Percentiles rank a stretch among this genome's conserved stretches.
Conservation (phyloP, 1,139 yeast genomes). For the Kodamaea ohmeri region DNA sequence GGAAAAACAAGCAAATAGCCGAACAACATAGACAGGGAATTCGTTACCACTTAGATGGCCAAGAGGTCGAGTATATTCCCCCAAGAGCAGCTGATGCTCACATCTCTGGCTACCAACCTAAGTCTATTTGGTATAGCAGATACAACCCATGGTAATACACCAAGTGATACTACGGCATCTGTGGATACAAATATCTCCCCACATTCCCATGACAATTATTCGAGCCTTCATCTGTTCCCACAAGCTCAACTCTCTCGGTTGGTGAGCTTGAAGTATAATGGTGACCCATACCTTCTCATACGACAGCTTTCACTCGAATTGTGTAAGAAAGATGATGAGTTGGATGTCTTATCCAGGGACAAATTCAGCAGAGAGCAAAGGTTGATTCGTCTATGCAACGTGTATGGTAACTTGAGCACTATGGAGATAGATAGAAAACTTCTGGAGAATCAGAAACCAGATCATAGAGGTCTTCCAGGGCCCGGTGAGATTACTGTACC, state of each 20-base stretch:
- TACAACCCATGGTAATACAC: conserved; percentile 2
- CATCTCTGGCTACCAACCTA: conserved; percentile 5
- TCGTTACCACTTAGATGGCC: conserved; percentile 2
- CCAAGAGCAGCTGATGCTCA: conserved; percentile 7
- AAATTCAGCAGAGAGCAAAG: conserved; percentile 45
- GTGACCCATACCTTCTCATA: conserved; percentile 43
- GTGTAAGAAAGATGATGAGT: conserved; percentile 48
- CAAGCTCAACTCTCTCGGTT: conserved; percentile 32
- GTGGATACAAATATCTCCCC: too few relatives aligned
- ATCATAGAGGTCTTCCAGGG: too few relatives aligned
- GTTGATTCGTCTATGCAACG: conserved; percentile 39
- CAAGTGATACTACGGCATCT: too few relatives aligned
- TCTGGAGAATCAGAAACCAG: not conserved
- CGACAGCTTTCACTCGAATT: conserved; percentile 50
- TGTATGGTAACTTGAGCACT: conserved; percentile 43
- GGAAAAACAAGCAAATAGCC: too few relatives aligned
- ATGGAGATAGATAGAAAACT: conserved; percentile 44
- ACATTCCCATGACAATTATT: conserved; percentile 5
- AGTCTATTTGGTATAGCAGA: conserved; percentile 8
- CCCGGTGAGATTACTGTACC: too few relatives aligned
- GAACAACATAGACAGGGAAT: not conserved
- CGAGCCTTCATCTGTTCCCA: conserved; percentile 18
- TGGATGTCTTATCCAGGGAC: conserved; percentile 38
- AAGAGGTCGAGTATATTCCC: conserved; percentile 10
- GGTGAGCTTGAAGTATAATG: conserved; percentile 25